Base-by-base conservation (phyloP, 257 asterid species). In the Apocynum venetum region DNA sequence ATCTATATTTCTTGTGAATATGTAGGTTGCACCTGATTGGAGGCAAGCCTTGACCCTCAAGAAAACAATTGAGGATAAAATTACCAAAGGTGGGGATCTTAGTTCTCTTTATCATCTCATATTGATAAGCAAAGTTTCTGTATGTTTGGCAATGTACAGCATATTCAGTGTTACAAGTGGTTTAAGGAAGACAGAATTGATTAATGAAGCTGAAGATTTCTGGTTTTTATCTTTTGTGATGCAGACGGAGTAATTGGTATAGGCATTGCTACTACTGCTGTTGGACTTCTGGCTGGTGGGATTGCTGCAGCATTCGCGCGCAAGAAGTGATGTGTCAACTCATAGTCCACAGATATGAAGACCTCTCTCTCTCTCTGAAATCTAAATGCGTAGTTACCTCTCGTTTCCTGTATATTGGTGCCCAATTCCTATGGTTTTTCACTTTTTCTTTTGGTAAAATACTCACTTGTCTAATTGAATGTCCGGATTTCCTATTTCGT, bases 201-300 rank as follows among this genome's bases (percentile, higher is more conserved):
- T 4, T 63, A 59, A 43, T 38, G 67, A 70, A 8, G 65, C 41
- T 47, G 20, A 69, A 52, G 51, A 36, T 47, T 71, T 10, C 47
- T 79, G 52, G 6, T 40, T 56, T 70, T 41, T 41, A 6, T 49
- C 46, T n/a, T 76, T 31, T 48, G 38, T 61, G 65, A 79, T 64
- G 69, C 68, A 93, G 97, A 93, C 81, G 97, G 97, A 76, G 93
- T 87, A 6, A 89, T 91, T 76, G 98, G 98, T 67, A 89, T 90
- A 1, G 97, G 97, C 68, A 93, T 93, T 78, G 92, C 98, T 85
- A 92, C 97, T 72, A 89, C 95, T 79, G 96, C 95, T 77, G 91
- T 88, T 44, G 97, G 97, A 60, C 89, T 93, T 60, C 51, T 93
- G 83, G 96, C 88, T 52, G 98, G 98, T 71, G 97, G 98, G 44